Evolutionary conservation across 169 alveolate species (phyloP).

Genomic region (Plasmodium fragile): DNA sequence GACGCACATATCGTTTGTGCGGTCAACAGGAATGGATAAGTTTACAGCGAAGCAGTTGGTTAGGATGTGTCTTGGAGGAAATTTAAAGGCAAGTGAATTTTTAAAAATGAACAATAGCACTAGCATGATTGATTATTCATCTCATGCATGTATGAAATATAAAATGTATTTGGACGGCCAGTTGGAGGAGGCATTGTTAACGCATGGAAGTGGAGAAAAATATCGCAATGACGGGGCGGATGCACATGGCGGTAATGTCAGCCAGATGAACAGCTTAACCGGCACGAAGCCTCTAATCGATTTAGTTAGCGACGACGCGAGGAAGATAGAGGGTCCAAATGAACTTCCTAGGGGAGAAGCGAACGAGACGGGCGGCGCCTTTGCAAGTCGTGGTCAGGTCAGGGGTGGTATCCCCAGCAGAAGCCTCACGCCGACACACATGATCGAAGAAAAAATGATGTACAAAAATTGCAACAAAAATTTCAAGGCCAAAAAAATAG

Average conservation of each 20-base stretch:
- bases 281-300: conserved; percentile 10
- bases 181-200: conserved; percentile 63
- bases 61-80: conserved; percentile 86
- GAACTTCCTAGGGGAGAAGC: background rate
- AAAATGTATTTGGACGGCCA: conserved; percentile 69
- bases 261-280: background rate
- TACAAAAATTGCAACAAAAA: conserved; percentile 54
- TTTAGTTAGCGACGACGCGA: conserved; percentile 48
- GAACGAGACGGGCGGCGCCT: background rate
- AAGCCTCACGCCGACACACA: conserved; percentile 22
- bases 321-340: conserved; percentile 8
- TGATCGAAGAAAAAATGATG: conserved; percentile 50
- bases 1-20: conserved; percentile 95
- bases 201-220: conserved; percentile 18
- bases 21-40: conserved; percentile 93
- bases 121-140: conserved; percentile 55
- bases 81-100: conserved; percentile 78
- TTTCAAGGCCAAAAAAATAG: conserved; percentile 75
- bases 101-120: conserved; percentile 48
- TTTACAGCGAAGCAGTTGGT: conserved; percentile 90
- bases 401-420: background rate
- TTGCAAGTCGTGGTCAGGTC: background rate
- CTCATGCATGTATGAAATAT: conserved; percentile 38
- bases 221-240: background rate
- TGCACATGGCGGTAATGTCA: background rate